These are phyloP conservation scores for Scheffersomyces parashehatae DNA, from an alignment of 1,139 yeast genomes.

Conservation along the genomic window DNA sequence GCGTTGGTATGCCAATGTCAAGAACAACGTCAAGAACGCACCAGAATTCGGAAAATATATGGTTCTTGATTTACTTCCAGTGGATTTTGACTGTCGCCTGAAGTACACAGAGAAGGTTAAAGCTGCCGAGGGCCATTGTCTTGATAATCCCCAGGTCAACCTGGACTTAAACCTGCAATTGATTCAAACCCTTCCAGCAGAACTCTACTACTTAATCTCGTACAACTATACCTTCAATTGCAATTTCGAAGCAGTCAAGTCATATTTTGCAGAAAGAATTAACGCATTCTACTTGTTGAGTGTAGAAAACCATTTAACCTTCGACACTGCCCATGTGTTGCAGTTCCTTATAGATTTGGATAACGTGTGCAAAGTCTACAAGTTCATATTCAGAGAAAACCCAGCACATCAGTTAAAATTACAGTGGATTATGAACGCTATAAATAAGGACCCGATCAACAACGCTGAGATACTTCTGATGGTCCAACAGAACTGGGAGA, in stretches of 20 bases:
- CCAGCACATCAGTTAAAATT: not conserved
- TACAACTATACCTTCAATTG: not conserved
- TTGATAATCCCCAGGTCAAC: not conserved
- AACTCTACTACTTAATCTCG: not conserved
- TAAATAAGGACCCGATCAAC: not conserved
- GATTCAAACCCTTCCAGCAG: not conserved
- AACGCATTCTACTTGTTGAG: constrained; percentile 1
- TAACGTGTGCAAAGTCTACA: not conserved
- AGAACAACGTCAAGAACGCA: not conserved
- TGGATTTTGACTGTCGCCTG: not conserved
- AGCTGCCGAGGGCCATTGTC: not conserved
- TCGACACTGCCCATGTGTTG: not conserved
- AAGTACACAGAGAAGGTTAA: not conserved
- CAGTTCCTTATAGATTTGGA: not conserved
- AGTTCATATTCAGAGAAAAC: not conserved
- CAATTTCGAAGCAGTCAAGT: constrained; percentile 1
- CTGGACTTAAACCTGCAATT: not conserved
- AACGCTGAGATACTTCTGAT: not conserved
- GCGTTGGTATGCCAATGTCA: not conserved
- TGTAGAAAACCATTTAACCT: not conserved
- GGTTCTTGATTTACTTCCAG: not conserved
- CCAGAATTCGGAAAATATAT: not conserved
- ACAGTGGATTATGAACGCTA: constrained; percentile 1
- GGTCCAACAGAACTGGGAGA: constrained; percentile 1
- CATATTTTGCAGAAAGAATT: not conserved